Percentiles rank a stretch among this genome's conserved stretches.
Conservation (phyloP, 2,329 filamentous ascomycete genomes). For the Didymella pomorum region DNA sequence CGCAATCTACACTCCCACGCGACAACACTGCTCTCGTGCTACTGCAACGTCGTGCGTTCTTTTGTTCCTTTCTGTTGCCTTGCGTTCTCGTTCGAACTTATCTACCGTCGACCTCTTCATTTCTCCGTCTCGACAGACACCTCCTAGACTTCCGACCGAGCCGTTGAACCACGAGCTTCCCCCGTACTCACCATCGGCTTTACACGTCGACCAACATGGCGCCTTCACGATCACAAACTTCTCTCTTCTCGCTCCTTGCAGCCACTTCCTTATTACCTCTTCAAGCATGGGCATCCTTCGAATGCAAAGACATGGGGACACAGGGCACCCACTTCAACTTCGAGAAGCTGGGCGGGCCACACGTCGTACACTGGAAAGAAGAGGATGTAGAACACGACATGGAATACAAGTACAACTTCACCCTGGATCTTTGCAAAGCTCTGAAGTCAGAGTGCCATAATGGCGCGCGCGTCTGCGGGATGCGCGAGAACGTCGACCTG, state of each 20-base stretch:
- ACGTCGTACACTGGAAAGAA: constrained; percentile 68
- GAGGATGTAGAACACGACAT: constrained; percentile 55
- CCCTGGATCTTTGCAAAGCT: constrained; percentile 76
- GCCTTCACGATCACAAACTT: constrained; percentile 32
- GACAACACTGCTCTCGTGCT: constrained; percentile 23
- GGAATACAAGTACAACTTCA: constrained; percentile 79
- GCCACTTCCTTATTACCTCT: constrained; percentile 38
- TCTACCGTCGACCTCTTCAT: neutral
- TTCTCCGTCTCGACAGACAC: neutral
- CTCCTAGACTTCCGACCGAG: constrained; percentile 3
- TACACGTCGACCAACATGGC: constrained; percentile 37
- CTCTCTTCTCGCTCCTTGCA: constrained; percentile 38
- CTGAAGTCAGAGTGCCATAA: constrained; percentile 72
- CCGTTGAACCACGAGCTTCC: constrained; percentile 6
- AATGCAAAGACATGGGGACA: constrained; percentile 69
- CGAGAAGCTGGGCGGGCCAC: constrained; percentile 69
- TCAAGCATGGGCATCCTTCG: constrained; percentile 53
- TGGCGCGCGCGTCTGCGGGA: constrained; percentile 79
- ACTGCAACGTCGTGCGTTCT: constrained; percentile 13
- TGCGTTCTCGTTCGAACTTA: constrained; percentile 1
- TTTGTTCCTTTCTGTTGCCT: constrained; percentile 1
- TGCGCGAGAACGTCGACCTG: constrained; percentile 65
- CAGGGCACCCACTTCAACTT: constrained; percentile 71
- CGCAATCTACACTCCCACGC: constrained; percentile 14
- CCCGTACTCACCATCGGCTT: constrained; percentile 10